A percentile compares a stretch with the other conserved stretches of the same genome.
Conservation (phyloP, 176 grass and related monocot genomes). For the Cenchrus americanus region DNA sequence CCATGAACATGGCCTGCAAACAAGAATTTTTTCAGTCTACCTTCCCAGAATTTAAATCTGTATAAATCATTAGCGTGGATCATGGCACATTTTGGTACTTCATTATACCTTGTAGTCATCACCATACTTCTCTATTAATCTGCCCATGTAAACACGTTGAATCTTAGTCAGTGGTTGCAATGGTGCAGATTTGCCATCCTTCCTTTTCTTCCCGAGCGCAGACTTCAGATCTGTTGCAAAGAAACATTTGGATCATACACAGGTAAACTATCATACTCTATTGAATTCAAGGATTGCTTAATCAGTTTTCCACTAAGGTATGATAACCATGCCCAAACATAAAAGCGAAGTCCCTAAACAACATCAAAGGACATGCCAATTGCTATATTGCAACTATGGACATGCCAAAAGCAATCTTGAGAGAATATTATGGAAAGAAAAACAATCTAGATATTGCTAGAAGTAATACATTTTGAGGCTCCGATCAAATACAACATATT, state of each 20-base stretch:
- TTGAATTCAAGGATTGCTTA: background rate
- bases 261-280: conserved; percentile 3
- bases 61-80: background rate
- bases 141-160: conserved; percentile 69
- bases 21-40: background rate
- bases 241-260: conserved; percentile 19
- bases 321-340: background rate
- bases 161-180: conserved; percentile 72
- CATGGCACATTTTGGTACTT: background rate
- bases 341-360: background rate
- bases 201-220: conserved; percentile 83
- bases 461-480: background rate
- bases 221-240: conserved; percentile 74
- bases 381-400: background rate
- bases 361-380: background rate
- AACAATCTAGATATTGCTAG: background rate
- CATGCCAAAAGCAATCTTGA: background rate
- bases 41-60: background rate
- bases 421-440: background rate
- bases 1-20: conserved; percentile 96
- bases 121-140: conserved; percentile 84
- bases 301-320: background rate
- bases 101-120: conserved; percentile 79
- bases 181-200: conserved; percentile 72
- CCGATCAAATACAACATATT: background rate